Conservation (phyloP, 1,284 basidiomycete genomes). For the Clitocybe nebularis region DNA sequence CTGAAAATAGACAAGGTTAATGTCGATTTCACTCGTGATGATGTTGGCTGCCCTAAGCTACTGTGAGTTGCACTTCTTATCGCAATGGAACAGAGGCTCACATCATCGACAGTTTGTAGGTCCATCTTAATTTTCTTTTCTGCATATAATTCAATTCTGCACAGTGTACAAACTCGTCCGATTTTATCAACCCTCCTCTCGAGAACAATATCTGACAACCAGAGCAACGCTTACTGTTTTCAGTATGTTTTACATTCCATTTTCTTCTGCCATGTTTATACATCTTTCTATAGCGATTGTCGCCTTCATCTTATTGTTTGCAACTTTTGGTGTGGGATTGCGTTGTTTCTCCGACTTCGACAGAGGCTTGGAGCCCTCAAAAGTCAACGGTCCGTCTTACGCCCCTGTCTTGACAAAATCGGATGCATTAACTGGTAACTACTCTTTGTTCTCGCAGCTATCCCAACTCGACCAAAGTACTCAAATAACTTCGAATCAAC, state of each 20-base stretch:
- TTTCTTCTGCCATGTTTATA: constrained; percentile 7
- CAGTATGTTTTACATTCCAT: constrained; percentile 47
- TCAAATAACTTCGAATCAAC: constrained; percentile 30
- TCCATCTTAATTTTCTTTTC: constrained; percentile 7
- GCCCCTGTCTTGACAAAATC: constrained; percentile 17
- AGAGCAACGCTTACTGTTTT: constrained; percentile 73
- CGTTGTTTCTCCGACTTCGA: constrained; percentile 79
- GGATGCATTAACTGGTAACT: constrained; percentile 19
- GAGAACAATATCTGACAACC: constrained; percentile 57
- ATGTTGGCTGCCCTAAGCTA: constrained; percentile 75
- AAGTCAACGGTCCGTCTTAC: constrained; percentile 65
- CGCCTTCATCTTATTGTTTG: constrained; percentile 67
- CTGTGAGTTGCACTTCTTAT: constrained; percentile 42
- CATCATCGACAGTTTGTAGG: constrained; percentile 42
- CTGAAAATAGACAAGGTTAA: constrained; percentile 44
- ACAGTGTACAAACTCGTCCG: constrained; percentile 78
- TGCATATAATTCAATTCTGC: not conserved
- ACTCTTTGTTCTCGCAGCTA: constrained; percentile 32
- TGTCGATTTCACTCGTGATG: constrained; percentile 62
- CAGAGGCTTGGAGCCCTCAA: constrained; percentile 65
- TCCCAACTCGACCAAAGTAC: constrained; percentile 45
- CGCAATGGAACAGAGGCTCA: not conserved
- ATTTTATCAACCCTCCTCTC: constrained; percentile 63
- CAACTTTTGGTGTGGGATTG: constrained; percentile 69
- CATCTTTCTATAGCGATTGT: constrained; percentile 58